phyloP scores from a whole-genome alignment of 768 basidiomycete genomes.

The Chalciporus chontae region DNA sequence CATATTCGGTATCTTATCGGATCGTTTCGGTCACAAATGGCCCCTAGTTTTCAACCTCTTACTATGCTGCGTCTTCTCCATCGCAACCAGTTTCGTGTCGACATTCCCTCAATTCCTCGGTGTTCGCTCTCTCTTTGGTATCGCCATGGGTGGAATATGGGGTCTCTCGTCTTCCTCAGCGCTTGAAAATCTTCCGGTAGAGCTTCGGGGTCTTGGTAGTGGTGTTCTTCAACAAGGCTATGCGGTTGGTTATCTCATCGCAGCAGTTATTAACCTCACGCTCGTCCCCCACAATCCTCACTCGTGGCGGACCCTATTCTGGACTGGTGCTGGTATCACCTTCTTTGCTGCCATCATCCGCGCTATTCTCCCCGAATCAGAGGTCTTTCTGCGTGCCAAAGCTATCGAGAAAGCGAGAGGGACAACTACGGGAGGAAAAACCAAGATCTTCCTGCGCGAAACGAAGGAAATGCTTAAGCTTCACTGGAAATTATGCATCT shows the following conservation, averaged over 20 bases:
- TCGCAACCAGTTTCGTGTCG: constrained; percentile 77
- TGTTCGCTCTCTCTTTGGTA: constrained; percentile 77
- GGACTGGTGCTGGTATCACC: constrained; percentile 69
- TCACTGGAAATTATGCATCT: constrained; percentile 83
- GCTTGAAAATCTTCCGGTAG: constrained; percentile 86
- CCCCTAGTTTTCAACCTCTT: constrained; percentile 77
- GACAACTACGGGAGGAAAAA: constrained; percentile 44
- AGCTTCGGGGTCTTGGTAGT: constrained; percentile 78
- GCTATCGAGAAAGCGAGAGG: constrained; percentile 46
- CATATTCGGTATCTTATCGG: constrained; percentile 81
- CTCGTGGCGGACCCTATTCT: constrained; percentile 80
- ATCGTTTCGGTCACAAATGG: constrained; percentile 93
- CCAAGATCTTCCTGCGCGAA: constrained; percentile 69
- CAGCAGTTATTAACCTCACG: constrained; percentile 76
- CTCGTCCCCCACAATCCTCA: constrained; percentile 38
- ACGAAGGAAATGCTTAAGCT: constrained; percentile 69
- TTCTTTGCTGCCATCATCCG: constrained; percentile 67
- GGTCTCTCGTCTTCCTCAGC: constrained; percentile 78
- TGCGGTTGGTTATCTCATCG: constrained; percentile 80
- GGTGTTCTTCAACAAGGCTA: constrained; percentile 90
- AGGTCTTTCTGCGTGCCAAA: constrained; percentile 65
- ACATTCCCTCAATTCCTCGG: constrained; percentile 79
- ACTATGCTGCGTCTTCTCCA: constrained; percentile 66
- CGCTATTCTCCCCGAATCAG: constrained; percentile 71
- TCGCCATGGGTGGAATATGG: constrained; percentile 91